Evolutionary conservation across 352 stramenopile species (phyloP).

Genomic region (Globisporangium splendens): DNA sequence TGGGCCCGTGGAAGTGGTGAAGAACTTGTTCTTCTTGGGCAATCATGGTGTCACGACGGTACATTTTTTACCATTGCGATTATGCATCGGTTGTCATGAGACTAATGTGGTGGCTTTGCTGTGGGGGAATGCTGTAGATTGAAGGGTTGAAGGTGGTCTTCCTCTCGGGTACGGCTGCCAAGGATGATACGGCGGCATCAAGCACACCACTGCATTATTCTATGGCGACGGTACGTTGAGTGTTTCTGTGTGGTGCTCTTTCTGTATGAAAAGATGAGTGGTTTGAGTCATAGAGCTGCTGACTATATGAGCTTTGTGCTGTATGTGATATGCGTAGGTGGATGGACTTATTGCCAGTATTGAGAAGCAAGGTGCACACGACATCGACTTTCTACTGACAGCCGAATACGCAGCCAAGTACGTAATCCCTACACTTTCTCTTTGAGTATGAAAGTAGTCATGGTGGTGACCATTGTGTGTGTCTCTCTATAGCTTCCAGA

Average conservation of each 20-base stretch:
- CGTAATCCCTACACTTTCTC: too few relatives aligned
- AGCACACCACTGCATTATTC: constrained; percentile 3
- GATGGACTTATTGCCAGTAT: not conserved
- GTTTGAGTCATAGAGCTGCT: too few relatives aligned
- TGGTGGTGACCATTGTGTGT: not conserved
- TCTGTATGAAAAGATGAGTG: too few relatives aligned
- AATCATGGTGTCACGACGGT: constrained; percentile 41
- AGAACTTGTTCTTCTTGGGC: constrained; percentile 49
- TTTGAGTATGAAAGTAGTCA: not conserved
- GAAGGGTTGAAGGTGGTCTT: constrained; percentile 26
- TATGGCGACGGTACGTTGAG: constrained; percentile 3
- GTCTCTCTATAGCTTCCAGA: constrained; percentile 32
- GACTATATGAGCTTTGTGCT: too few relatives aligned
- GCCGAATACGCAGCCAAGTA: constrained; percentile 43
- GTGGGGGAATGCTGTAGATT: constrained; percentile 6
- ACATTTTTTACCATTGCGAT: not conserved
- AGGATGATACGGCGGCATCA: not conserved
- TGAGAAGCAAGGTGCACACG: constrained; percentile 14
- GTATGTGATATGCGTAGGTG: constrained; percentile 20
- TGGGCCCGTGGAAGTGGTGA: constrained; percentile 34
- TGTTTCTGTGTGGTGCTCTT: too few relatives aligned
- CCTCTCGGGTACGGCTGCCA: constrained; percentile 12
- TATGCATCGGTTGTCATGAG: too few relatives aligned
- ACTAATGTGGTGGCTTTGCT: too few relatives aligned
- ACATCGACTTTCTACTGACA: constrained; percentile 69